These are phyloP conservation scores for Diaporthe nobilis DNA, from an alignment of 2,329 filamentous ascomycete species.

Conservation along the genomic window DNA sequence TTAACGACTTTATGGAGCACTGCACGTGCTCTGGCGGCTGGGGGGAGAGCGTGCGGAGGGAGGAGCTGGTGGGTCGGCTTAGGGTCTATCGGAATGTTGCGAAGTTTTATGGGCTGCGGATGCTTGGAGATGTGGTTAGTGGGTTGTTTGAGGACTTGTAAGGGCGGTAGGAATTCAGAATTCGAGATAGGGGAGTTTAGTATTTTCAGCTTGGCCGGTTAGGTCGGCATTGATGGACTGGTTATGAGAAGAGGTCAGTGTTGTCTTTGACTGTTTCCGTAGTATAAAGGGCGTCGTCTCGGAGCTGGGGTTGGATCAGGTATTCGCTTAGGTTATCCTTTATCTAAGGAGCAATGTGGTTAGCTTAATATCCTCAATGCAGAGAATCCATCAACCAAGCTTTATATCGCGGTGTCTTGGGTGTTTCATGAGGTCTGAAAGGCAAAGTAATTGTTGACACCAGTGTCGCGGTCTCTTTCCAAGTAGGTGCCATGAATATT, in stretches of 20 bases:
- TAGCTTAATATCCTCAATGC: neutral
- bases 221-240: neutral
- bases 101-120: constrained; percentile 82
- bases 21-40: constrained; percentile 93
- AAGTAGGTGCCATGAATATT: neutral
- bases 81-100: constrained; percentile 82
- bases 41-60: constrained; percentile 78
- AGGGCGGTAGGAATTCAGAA: no score
- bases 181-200: neutral
- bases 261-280: neutral
- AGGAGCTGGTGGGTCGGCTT: constrained; percentile 75
- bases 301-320: neutral
- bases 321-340: neutral
- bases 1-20: constrained; percentile 97
- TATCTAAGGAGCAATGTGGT: neutral
- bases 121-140: constrained; percentile 83
- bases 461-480: neutral
- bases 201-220: neutral
- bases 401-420: neutral
- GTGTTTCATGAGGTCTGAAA: neutral
- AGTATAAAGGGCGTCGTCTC: neutral
- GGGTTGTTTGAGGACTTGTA: constrained; percentile 68
- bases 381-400: neutral
- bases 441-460: neutral
- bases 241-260: no score